phyloP scores from a whole-genome alignment of 331 rosid species.

The Spiraea crenata region DNA sequence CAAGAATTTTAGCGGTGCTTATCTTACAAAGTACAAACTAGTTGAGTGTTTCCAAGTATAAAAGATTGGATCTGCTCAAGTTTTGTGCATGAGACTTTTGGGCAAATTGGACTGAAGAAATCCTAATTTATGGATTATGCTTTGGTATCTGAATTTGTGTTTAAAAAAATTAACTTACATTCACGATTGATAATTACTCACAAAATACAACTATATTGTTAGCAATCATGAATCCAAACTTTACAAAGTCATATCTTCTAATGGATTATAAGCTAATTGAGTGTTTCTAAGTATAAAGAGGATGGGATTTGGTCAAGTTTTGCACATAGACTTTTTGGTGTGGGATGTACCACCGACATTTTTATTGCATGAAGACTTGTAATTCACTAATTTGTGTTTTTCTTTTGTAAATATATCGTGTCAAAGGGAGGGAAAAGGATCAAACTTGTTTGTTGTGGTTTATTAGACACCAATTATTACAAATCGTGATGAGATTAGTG shows the following conservation, averaged over 20 bases:
- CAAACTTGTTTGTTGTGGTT: background rate
- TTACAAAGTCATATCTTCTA: background rate
- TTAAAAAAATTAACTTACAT: too few species aligned
- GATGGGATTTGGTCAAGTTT: conserved; percentile 19
- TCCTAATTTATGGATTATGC: too few species aligned
- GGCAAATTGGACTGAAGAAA: too few species aligned
- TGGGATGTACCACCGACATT: conserved; percentile 22
- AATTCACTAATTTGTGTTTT: background rate
- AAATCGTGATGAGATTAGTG: background rate
- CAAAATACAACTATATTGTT: too few species aligned
- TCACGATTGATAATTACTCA: too few species aligned
- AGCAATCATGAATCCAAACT: background rate
- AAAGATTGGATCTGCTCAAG: too few species aligned
- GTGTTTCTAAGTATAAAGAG: background rate
- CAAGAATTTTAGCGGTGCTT: too few species aligned
- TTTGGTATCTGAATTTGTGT: too few species aligned
- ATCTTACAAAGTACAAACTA: too few species aligned
- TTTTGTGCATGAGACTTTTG: too few species aligned
- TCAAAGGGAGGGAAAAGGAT: background rate
- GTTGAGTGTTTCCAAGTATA: too few species aligned
- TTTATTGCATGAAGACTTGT: conserved; percentile 2
- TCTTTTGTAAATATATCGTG: background rate
- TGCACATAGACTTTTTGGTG: conserved; percentile 17
- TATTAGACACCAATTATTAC: conserved; percentile 4
- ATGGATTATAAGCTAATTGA: background rate